Base-by-base conservation (phyloP, 441 rosid genomes). In the Populus trichocarpa region DNA sequence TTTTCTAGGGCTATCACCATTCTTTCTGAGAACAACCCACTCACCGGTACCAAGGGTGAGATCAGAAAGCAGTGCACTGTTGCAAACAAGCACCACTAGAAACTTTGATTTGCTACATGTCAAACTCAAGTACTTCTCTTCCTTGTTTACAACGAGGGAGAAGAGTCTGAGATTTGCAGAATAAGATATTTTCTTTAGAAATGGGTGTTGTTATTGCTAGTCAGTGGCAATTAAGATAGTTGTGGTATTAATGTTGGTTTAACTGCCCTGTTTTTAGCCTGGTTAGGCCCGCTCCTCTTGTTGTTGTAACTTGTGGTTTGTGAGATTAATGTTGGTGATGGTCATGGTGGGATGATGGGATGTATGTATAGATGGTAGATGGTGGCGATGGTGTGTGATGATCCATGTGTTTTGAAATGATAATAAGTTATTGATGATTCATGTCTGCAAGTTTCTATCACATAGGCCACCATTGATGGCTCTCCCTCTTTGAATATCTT, bases 1-100 rank as follows among this genome's bases (percentile, higher is more conserved):
- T 96, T 96, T 78, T 74, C 97, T 20, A 96, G 89, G 82, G 98
- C 99, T 50, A 88, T 96, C 72, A 84, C 93, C 69, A 78, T 86
- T 38, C 91, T 96, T 42, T 92, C 98, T 6, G 98, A 96, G 90
- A 96, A 94, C 88, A 96, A 92, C 81, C 99, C 98, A 32, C 92
- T 96, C 75, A 92, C 97, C 13, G 98, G 97, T 4, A 79, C 84
- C 35, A 82, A 94, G 81, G 99, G 99, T 84, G 99, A 96, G 97
- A 86, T 96, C 85, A 88, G 98, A 83, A 90, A 90, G 86, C 92
- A 90, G 61, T 96, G 99, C 84, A 96, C 87, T 67, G 84, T 91
- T 67, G 89, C 96, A 71, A 96, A 93, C 92, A 96, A 90, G 94
- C 90, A 33, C 82, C 97, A 91, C 75, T 91, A 87, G 73, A 82